A percentile compares a stretch with the other conserved stretches of the same genome.
phyloP scores from a whole-genome alignment of 306 rosid genomes.

The Astragalus glycyphyllos region DNA sequence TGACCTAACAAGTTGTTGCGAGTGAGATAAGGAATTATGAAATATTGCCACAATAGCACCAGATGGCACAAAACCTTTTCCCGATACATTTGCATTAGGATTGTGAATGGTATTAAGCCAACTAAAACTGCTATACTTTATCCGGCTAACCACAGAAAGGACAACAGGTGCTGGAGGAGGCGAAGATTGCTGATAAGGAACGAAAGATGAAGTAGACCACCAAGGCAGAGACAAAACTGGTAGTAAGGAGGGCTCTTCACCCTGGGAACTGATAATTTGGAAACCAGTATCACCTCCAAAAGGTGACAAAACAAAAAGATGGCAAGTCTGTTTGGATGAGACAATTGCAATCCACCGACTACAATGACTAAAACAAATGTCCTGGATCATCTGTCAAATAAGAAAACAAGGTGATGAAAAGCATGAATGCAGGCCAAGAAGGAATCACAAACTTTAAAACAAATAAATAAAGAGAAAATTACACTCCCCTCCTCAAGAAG shows the following conservation, averaged over 20 bases:
- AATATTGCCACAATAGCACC: conserved; percentile 92
- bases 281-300: conserved; percentile 92
- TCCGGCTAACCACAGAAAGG: conserved; percentile 89
- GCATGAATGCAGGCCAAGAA: conserved; percentile 23
- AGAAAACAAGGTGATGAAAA: conserved; percentile 17
- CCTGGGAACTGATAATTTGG: conserved; percentile 60
- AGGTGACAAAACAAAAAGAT: conserved; percentile 80
- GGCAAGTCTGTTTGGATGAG: conserved; percentile 93
- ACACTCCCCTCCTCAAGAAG: neutral
- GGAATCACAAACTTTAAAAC: conserved; percentile 34
- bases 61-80: conserved; percentile 89
- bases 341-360: conserved; percentile 95
- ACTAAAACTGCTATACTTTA: conserved; percentile 89
- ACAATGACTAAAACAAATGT: conserved; percentile 86
- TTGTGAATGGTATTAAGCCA: conserved; percentile 82
- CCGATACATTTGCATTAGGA: conserved; percentile 64
- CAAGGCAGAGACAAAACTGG: conserved; percentile 82
- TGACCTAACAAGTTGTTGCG: conserved; percentile 53
- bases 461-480: conserved; percentile 1
- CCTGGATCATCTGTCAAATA: conserved; percentile 81
- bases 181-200: conserved; percentile 61
- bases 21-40: conserved; percentile 70
- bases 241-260: conserved; percentile 68
- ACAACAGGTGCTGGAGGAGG: conserved; percentile 76
- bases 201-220: conserved; percentile 75